Evolutionary conservation across 768 basidiomycete genomes (phyloP).

Genomic region (Boletus rubescentipes): DNA sequence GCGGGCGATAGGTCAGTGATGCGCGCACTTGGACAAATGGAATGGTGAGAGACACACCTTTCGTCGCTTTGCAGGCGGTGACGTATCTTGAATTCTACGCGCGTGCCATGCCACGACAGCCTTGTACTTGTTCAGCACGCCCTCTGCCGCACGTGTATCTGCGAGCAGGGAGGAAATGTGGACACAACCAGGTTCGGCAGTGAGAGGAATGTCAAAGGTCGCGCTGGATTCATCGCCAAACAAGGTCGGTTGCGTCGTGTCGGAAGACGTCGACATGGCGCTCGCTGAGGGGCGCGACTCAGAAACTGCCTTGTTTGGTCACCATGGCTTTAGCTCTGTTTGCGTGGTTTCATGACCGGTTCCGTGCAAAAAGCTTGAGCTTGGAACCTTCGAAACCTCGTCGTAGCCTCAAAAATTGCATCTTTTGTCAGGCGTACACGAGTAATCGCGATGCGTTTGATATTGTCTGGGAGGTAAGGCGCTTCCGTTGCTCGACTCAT

Average conservation of each 20-base stretch:
- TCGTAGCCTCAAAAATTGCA: slow-evolving; percentile 1
- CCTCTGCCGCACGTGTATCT: slow-evolving; percentile 28
- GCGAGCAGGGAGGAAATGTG: slow-evolving; percentile 43
- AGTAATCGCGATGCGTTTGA: slow-evolving; percentile 42
- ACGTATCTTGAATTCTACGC: slow-evolving; percentile 43
- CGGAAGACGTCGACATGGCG: slow-evolving; percentile 32
- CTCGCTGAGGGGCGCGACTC: too few relatives aligned
- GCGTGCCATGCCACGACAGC: slow-evolving; percentile 57
- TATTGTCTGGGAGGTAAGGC: slow-evolving; percentile 48
- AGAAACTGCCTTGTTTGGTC: slow-evolving; percentile 13
- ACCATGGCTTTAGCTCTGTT: background rate
- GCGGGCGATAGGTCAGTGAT: background rate
- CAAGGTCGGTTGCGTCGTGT: slow-evolving; percentile 28
- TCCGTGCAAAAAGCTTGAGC: background rate
- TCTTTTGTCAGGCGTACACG: slow-evolving; percentile 45
- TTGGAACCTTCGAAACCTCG: background rate
- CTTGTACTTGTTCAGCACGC: slow-evolving; percentile 50
- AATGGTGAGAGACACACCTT: slow-evolving; percentile 46
- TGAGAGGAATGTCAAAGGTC: slow-evolving; percentile 11
- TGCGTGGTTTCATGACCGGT: slow-evolving; percentile 8
- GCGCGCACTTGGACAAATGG: background rate
- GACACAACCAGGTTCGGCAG: too few relatives aligned
- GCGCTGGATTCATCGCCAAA: slow-evolving; percentile 26
- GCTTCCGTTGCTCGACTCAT: background rate
- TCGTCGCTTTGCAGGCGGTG: slow-evolving; percentile 56